Percentiles rank a stretch among this genome's conserved stretches.
Evolutionary conservation across 371 early-diverging fungal genomes (phyloP).

Genomic region (Gilbertella persicaria): DNA sequence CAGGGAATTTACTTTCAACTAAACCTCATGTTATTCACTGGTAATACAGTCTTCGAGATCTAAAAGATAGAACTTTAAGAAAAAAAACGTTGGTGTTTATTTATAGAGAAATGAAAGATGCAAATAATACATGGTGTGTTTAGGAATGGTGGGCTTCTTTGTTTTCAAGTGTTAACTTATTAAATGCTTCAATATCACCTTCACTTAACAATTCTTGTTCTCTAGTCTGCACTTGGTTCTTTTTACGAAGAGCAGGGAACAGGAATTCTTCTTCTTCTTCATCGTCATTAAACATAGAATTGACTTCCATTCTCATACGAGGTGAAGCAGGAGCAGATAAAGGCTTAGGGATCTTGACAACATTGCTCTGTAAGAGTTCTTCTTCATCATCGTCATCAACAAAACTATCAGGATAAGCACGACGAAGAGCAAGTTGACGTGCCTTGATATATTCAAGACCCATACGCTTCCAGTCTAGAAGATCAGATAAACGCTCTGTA

Average conservation of each 20-base stretch:
- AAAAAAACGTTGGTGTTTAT: no score
- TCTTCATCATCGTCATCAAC: slow-evolving; percentile 58
- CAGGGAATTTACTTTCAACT: no score
- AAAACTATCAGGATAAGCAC: slow-evolving; percentile 87
- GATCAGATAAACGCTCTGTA: slow-evolving; percentile 91
- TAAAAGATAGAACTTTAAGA: no score
- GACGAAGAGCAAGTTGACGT: slow-evolving; percentile 87
- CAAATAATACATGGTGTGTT: no score
- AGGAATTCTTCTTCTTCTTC: slow-evolving; percentile 40
- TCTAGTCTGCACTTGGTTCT: slow-evolving; percentile 25
- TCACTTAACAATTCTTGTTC: slow-evolving; percentile 50
- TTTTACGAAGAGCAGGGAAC: slow-evolving; percentile 31
- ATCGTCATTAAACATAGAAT: slow-evolving; percentile 22
- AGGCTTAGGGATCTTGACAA: slow-evolving; percentile 78
- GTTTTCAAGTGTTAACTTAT: slow-evolving; percentile 31
- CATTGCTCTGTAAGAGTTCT: slow-evolving; percentile 26
- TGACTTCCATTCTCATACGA: slow-evolving; percentile 41
- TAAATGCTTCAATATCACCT: slow-evolving; percentile 50
- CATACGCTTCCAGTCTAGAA: slow-evolving; percentile 98
- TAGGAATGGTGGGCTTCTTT: no score
- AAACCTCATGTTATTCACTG: no score
- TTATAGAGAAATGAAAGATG: no score
- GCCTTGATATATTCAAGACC: slow-evolving; percentile 97
- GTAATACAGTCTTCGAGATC: no score
- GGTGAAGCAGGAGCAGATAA: slow-evolving; percentile 81